These are phyloP conservation scores for Myrmaecium sp. DNA, from an alignment of 2,329 filamentous ascomycete genomes.

Conservation along the genomic window DNA sequence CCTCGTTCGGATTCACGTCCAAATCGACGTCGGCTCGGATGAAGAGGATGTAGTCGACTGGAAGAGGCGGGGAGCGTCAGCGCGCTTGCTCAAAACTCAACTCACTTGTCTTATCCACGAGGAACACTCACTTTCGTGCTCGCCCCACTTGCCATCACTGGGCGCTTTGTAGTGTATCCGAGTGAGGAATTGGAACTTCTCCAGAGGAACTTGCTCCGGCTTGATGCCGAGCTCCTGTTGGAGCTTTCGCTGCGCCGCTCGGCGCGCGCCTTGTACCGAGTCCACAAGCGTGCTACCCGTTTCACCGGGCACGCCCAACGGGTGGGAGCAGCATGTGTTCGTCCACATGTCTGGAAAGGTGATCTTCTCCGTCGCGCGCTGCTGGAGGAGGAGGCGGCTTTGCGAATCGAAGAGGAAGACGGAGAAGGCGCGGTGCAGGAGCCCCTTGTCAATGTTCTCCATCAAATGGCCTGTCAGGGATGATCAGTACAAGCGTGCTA, in stretches of 20 bases:
- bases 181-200: slow-evolving; percentile 85
- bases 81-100: not conserved
- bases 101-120: not conserved
- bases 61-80: no score
- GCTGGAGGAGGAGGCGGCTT: slow-evolving; percentile 85
- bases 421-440: slow-evolving; percentile 93
- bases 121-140: slow-evolving; percentile 71
- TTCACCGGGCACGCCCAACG: slow-evolving; percentile 79
- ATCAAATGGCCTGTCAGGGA: slow-evolving; percentile 67
- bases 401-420: slow-evolving; percentile 94
- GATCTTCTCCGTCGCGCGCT: slow-evolving; percentile 92
- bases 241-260: slow-evolving; percentile 82
- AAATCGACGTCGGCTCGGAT: slow-evolving; percentile 69
- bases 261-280: slow-evolving; percentile 72
- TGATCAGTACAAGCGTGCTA: not conserved
- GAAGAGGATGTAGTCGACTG: slow-evolving; percentile 97
- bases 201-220: slow-evolving; percentile 70
- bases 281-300: slow-evolving; percentile 68
- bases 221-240: slow-evolving; percentile 91
- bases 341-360: slow-evolving; percentile 99
- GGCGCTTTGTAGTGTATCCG: slow-evolving; percentile 97
- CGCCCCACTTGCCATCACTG: slow-evolving; percentile 94
- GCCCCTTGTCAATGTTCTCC: slow-evolving; percentile 93
- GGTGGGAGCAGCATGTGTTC: slow-evolving; percentile 98
- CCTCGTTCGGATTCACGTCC: slow-evolving; percentile 72